Base-by-base conservation (phyloP, 352 stramenopile genomes). In the Pythium oligandrum region DNA sequence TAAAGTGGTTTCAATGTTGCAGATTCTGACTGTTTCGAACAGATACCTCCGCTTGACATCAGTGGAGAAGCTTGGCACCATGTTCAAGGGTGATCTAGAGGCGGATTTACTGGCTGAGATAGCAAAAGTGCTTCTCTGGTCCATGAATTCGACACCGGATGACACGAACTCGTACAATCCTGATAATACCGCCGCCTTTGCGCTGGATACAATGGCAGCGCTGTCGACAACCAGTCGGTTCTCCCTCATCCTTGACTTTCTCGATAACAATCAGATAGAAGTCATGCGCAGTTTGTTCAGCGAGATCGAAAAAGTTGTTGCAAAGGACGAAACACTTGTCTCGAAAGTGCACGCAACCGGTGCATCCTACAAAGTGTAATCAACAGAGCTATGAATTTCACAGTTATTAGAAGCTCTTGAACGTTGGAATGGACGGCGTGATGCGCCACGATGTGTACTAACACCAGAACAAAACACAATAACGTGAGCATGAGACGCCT, bases 401-500 rank as follows among this genome's bases (percentile, higher is more conserved):
- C 11, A 42, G 31, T 26, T 17, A 47, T 65, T 89, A 93, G 63
- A 93, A 91, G 50, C 80, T 93, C 57, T 90, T 88, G 68, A 80
- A 89, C n/a, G 64, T 82, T 34, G 68, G 66, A 31, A 86, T 67
- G 38, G 73, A 56, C 2, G 78, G 80, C 30, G 73, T 83, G 52
- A 93, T 77, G 30, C 83, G 72, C 83, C 83, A 93, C 30, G 72
- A 73, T 12, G 83, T 93, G 59, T 90, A 91, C 78, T 92, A 53
- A 17, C 36, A 59, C 12, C 9, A 36, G 9, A 43, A 48, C 11
- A 60, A 12, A 47, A 8, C 35, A 53, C 31, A 45, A 59, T 2
- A 42, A 39, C 38, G 36, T 26, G 26, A n/a, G 11, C 32, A 30
- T 40, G 3, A 53, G 6, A 51, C 3, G 30, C 4, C 4, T 10